phyloP scores from a whole-genome alignment of 257 asterid species.

The Agastache rugosa region DNA sequence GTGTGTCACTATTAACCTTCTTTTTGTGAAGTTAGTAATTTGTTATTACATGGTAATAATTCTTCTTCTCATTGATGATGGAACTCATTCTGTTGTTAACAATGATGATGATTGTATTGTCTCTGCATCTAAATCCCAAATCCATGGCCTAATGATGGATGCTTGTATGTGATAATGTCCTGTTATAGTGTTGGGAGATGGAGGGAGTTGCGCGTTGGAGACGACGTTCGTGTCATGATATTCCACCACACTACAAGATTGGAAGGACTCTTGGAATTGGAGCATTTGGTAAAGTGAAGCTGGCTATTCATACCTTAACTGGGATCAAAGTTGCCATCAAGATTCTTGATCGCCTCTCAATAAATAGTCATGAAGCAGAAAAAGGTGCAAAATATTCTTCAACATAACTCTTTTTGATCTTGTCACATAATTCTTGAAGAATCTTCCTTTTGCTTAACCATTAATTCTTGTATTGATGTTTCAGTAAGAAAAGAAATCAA shows the following conservation, averaged over 20 bases:
- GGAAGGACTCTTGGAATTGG: conserved; percentile 67
- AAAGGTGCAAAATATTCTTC: conserved; percentile 37
- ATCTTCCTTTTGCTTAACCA: no score
- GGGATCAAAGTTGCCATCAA: conserved; percentile 69
- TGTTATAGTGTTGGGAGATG: conserved; percentile 36
- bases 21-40: not conserved
- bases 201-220: conserved; percentile 25
- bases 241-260: conserved; percentile 49
- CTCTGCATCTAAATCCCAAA: not conserved
- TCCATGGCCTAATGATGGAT: not conserved
- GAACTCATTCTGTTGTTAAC: not conserved
- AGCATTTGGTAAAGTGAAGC: conserved; percentile 65
- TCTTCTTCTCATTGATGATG: not conserved
- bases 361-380: conserved; percentile 44
- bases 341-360: conserved; percentile 56
- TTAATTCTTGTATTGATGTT: conserved; percentile 6
- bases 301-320: conserved; percentile 60
- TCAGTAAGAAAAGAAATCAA: conserved; percentile 67
- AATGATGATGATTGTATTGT: not conserved
- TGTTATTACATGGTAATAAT: no score
- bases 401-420: not conserved
- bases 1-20: not conserved
- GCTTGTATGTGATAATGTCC: no score
- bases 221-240: conserved; percentile 19
- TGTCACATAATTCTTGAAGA: not conserved